Base-by-base conservation (phyloP, 176 grass and related monocot genomes). In the Phoenix roebelenii region DNA sequence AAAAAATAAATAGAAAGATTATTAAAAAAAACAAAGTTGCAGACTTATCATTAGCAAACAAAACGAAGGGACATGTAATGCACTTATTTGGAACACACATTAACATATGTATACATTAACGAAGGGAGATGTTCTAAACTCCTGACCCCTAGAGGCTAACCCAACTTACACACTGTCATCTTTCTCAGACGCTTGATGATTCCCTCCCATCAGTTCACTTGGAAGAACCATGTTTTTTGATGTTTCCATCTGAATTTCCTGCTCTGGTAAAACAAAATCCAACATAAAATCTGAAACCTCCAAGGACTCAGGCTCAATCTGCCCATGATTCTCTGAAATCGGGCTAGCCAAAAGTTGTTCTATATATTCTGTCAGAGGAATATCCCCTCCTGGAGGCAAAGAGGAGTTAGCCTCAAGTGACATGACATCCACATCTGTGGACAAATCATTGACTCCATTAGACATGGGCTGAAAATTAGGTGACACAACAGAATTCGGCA, bases 311-410 rank as follows among this genome's bases (percentile, higher is more conserved):
- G 26, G 58, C 17, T 60, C 22, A 35, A 7, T 26, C 25, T 28
- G 25, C 25, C 15, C 58, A 60, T 17, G 3, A 28, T 60, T 30
- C 15, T 60, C 58, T 7, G 2, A 28, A 17, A 25, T 4, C 3
- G 58, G 26, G 58, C 25, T 60, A n/a, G 58, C 58, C 17, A 60
- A 60, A 32, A 60, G 58, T 16, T 60, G 25, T 18, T 60, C 58
- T 3, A 60, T 29, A 60, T 60, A 60, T 29, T 60, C 58, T 44
- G 35, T 44, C 35, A 44, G 35, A 44, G 35, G 35, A 44, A 44
- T 2, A 44, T 44, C 35, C 35, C 2, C 35, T 24, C 14, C 61
- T 2, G 20, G 3, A n/a, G 18, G 0, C 51, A 54, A 54, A 49
- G 32, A 4, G 19, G 29, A n/a, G 18, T 22, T 50, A 49, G 3